Evolutionary conservation across 306 rosid genomes (phyloP).

Genomic region (Elaeagnus macrophylla): DNA sequence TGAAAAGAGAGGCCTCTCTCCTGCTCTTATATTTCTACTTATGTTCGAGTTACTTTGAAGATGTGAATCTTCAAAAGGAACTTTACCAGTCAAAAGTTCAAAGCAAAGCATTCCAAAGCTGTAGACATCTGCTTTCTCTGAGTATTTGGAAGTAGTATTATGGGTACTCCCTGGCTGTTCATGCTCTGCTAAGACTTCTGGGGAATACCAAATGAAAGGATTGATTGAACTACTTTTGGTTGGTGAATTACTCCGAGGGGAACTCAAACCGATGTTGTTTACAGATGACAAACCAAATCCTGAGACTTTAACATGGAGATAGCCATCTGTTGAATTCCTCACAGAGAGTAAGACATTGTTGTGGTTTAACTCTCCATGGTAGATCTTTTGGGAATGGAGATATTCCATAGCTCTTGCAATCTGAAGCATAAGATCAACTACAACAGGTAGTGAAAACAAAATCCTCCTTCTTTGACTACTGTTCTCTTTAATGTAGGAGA

Average conservation of each 20-base stretch:
- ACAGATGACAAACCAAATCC: constrained; percentile 57
- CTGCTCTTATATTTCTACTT: constrained; percentile 54
- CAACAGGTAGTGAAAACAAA: constrained; percentile 59
- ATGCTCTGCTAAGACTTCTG: constrained; percentile 65
- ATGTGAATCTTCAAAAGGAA: constrained; percentile 74
- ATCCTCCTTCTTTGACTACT: constrained; percentile 61
- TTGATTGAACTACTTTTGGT: constrained; percentile 18
- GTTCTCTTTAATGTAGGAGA: constrained; percentile 64
- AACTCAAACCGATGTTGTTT: neutral
- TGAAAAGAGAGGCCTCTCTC: constrained; percentile 95
- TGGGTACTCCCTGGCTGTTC: constrained; percentile 27
- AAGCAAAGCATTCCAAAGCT: constrained; percentile 91
- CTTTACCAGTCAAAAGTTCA: constrained; percentile 77
- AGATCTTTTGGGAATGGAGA: constrained; percentile 60
- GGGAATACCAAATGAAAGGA: constrained; percentile 73
- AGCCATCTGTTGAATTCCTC: constrained; percentile 63
- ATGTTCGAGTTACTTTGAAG: constrained; percentile 60
- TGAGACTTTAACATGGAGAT: constrained; percentile 57
- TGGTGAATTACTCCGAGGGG: constrained; percentile 23
- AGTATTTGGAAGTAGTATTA: constrained; percentile 23
- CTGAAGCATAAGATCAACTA: constrained; percentile 92
- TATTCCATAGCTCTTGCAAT: constrained; percentile 83
- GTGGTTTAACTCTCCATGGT: constrained; percentile 80
- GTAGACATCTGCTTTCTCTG: constrained; percentile 81
- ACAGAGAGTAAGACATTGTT: constrained; percentile 42